Conservation (phyloP, 805 yeast species). For the Spencermartinsiella europaea region DNA sequence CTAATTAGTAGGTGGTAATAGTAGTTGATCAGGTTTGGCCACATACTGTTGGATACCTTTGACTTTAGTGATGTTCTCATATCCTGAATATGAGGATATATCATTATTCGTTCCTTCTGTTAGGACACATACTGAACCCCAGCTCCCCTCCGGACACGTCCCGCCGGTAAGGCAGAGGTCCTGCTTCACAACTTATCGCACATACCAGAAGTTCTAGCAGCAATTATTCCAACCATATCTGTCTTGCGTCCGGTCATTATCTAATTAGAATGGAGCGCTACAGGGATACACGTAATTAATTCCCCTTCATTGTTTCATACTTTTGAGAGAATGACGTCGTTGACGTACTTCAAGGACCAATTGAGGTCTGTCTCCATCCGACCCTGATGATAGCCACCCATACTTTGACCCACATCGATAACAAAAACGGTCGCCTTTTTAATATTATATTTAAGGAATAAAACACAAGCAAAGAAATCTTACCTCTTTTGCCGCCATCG, state of each 20-base stretch:
- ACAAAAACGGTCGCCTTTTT: slow-evolving; percentile 40
- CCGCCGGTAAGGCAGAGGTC: too few species aligned
- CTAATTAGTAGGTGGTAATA: background rate
- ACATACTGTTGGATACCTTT: slow-evolving; percentile 7
- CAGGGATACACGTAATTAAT: background rate
- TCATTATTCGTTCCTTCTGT: background rate
- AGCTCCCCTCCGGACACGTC: too few species aligned
- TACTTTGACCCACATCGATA: slow-evolving; percentile 43
- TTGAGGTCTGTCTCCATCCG: slow-evolving; percentile 17
- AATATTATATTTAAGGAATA: background rate
- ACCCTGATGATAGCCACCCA: slow-evolving; percentile 21
- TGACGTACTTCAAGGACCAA: slow-evolving; percentile 36
- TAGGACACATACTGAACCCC: background rate
- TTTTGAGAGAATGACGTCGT: slow-evolving; percentile 35
- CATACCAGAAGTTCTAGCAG: slow-evolving; percentile 20
- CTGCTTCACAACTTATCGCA: background rate
- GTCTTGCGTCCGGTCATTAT: slow-evolving; percentile 25
- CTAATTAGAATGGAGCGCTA: slow-evolving; percentile 10
- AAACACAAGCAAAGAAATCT: background rate
- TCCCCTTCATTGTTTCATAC: slow-evolving; percentile 5
- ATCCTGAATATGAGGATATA: background rate
- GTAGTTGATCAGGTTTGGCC: background rate
- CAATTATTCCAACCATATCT: slow-evolving; percentile 26
- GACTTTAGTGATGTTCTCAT: background rate
- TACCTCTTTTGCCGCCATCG: background rate